Base-by-base conservation (phyloP, 495 filamentous ascomycete genomes). In the Aspergillus cristatus region DNA sequence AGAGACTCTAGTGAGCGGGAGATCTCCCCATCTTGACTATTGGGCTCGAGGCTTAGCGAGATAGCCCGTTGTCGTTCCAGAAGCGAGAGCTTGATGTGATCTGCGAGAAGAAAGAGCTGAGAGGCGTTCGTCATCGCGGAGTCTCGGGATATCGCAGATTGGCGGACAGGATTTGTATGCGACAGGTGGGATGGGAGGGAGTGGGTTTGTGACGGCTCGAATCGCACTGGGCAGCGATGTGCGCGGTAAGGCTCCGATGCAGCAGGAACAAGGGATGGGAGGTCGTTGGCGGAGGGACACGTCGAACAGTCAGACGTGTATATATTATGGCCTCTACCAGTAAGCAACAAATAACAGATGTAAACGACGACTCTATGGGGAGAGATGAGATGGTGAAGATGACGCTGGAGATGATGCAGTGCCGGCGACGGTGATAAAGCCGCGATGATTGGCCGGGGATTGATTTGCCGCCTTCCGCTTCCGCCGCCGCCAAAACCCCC, bases 1-100 rank as follows among this genome's bases (percentile, higher is more conserved):
- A 98, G 74, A 26, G 83, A 84, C 20, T 93, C 84, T 28, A 98
- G 72, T 7, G 88, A 94, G 30, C 85, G 72, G 5, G 86, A 88
- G 44, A 96, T 91, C 47, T 93, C 83, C 20, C 81, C 81, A 68
- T 93, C 87, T 60, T 94, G 85, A 6, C 82, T 75, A 54, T 86
- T 86, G 6, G 82, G 77, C 51, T 87, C 79, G 20, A 94, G 78
- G 40, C 86, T 79, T n/a, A 94, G 72, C 1, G 81, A 81, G 40
- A 84, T 78, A n/a, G 88, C 87, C 30, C 90, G 81, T 64, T 94
- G 83, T 34, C 90, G 79, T 57, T 97, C 91, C 17, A 96, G 57
- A 6, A 72, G 57, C 4, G 71, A 73, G 33, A 75, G 60, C 42
- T 74, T 74, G 49, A 74, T 70, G 42, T 71, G 65, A 48, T 75